Conservation (phyloP, 2,329 filamentous ascomycete genomes). For the Ramularia endophylla region DNA sequence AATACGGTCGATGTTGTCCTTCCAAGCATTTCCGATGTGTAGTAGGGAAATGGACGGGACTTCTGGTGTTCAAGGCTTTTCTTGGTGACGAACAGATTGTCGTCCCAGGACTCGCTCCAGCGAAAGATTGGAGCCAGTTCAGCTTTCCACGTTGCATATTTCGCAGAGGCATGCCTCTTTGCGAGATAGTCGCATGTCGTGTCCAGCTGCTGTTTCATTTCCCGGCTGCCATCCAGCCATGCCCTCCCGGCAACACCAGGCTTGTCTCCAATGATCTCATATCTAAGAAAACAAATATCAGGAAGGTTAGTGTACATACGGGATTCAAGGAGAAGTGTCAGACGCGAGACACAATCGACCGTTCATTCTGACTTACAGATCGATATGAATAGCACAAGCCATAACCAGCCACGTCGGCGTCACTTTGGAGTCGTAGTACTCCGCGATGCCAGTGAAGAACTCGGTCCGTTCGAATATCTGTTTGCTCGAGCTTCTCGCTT, state of each 20-base stretch:
- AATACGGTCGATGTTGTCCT: neutral
- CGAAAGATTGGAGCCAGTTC: conserved; percentile 1
- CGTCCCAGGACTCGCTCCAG: neutral
- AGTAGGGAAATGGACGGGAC: neutral
- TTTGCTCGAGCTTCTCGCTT: neutral
- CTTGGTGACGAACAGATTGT: neutral
- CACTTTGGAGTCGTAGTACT: neutral
- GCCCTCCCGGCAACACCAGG: neutral
- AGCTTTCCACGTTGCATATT: neutral
- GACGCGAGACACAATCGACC: too few species aligned
- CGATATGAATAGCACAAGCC: neutral
- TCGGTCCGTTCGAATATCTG: neutral
- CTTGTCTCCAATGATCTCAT: conserved; percentile 1
- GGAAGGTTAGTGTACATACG: too few species aligned
- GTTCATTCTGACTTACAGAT: neutral
- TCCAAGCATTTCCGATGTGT: neutral
- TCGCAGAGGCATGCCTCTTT: neutral
- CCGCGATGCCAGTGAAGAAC: neutral
- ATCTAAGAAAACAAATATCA: neutral
- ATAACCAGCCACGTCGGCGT: conserved; percentile 1
- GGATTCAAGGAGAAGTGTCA: too few species aligned
- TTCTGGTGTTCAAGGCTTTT: neutral
- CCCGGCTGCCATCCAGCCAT: neutral
- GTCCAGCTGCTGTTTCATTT: conserved; percentile 1
- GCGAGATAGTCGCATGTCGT: neutral